Percentiles rank a stretch among this genome's conserved stretches.
These are phyloP conservation scores for Citrus trifoliata DNA, from an alignment of 345 rosid species.

Conservation along the genomic window DNA sequence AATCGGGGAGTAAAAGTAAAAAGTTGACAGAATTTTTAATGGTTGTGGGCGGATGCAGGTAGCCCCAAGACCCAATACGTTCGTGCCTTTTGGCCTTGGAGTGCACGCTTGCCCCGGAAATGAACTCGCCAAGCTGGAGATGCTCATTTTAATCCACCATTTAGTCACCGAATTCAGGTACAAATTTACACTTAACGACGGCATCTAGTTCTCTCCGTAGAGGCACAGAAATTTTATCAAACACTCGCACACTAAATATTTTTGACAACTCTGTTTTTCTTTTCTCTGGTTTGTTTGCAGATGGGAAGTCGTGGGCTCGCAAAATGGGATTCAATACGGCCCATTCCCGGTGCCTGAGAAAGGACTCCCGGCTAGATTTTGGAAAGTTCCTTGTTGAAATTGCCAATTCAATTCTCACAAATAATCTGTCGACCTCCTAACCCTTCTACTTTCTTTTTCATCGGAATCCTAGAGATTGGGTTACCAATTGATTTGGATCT, in stretches of 20 bases:
- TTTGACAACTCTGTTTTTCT: background rate
- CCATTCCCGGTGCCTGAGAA: conserved; percentile 85
- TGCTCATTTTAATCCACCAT: conserved; percentile 75
- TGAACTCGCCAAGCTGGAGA: conserved; percentile 88
- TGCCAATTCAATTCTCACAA: background rate
- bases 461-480: conserved; percentile 1
- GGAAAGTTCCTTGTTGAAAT: conserved; percentile 26
- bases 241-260: background rate
- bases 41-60: conserved; percentile 33
- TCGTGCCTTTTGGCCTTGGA: conserved; percentile 96
- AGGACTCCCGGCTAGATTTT: conserved; percentile 75
- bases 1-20: background rate
- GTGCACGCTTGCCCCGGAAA: conserved; percentile 92
- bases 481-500: background rate
- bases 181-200: background rate
- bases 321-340: conserved; percentile 63
- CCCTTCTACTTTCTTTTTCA: background rate
- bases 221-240: background rate
- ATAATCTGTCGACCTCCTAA: background rate
- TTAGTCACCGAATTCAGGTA: conserved; percentile 71
- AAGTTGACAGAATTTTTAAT: background rate
- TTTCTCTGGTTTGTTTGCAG: conserved; percentile 32
- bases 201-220: background rate
- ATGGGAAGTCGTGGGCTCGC: conserved; percentile 69
- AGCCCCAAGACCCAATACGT: conserved; percentile 72